A percentile compares a stretch with the other conserved stretches of the same genome.
phyloP scores from a whole-genome alignment of 495 filamentous ascomycete genomes.

The Gamarada debralockiae region DNA sequence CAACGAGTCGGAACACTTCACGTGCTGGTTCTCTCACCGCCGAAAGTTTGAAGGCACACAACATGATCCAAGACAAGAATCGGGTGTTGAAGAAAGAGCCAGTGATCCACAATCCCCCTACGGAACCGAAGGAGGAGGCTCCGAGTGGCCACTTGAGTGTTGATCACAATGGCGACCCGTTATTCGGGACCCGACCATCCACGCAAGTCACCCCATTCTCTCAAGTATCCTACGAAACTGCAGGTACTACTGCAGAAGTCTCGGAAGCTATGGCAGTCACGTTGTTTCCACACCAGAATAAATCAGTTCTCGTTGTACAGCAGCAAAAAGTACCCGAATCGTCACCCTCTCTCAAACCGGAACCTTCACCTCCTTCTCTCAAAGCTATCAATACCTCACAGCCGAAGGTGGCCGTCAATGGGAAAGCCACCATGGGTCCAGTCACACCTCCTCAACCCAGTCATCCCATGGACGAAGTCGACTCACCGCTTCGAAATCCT shows the following conservation, averaged over 20 bases:
- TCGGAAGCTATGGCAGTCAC: constrained; percentile 79
- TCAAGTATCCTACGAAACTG: constrained; percentile 53
- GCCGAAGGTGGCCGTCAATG: constrained; percentile 32
- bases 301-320: constrained; percentile 66
- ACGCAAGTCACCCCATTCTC: constrained; percentile 56
- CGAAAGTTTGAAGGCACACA: constrained; percentile 60
- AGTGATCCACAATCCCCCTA: constrained; percentile 1
- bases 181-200: constrained; percentile 48
- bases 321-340: constrained; percentile 51
- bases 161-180: constrained; percentile 48
- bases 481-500: constrained; percentile 73
- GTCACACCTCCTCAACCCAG: constrained; percentile 41
- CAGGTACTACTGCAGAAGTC: constrained; percentile 49
- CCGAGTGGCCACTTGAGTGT: constrained; percentile 25
- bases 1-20: constrained; percentile 64
- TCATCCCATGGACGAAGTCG: constrained; percentile 46
- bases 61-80: constrained; percentile 31
- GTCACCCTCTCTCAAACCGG: constrained; percentile 18
- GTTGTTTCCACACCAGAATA: constrained; percentile 84
- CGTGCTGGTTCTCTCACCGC: constrained; percentile 58
- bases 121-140: constrained; percentile 15
- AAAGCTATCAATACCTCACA: constrained; percentile 22
- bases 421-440: constrained; percentile 35
- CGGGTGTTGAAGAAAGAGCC: neutral
- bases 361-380: constrained; percentile 22